A percentile compares a stretch with the other conserved stretches of the same genome.
These are phyloP conservation scores for Leptodermis oblonga DNA, from an alignment of 257 asterid genomes.

Conservation along the genomic window DNA sequence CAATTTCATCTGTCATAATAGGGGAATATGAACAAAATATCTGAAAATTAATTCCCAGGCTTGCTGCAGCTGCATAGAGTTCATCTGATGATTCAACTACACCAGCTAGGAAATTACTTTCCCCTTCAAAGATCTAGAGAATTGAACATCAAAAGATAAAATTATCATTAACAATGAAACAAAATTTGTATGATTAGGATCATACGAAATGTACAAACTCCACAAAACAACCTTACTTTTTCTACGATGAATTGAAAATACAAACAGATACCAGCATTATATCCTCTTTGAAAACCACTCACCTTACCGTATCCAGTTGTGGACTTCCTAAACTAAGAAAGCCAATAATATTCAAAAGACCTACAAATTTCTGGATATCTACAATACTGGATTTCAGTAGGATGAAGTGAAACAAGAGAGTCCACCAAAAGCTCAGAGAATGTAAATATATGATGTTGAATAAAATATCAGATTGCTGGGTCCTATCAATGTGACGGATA, in stretches of 20 bases:
- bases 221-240: not conserved
- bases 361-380: not conserved
- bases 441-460: not conserved
- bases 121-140: conserved; percentile 91
- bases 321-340: not conserved
- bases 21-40: conserved; percentile 72
- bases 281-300: not conserved
- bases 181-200: conserved; percentile 1
- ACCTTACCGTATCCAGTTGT: not conserved
- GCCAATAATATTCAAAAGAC: not conserved
- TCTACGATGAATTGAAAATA: not conserved
- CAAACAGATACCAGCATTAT: not conserved
- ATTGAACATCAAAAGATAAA: conserved; percentile 13
- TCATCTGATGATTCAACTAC: conserved; percentile 93
- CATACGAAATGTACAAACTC: not conserved
- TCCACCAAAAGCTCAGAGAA: not conserved
- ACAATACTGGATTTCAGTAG: not conserved
- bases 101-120: conserved; percentile 50
- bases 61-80: conserved; percentile 92
- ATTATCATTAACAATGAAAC: conserved; percentile 4
- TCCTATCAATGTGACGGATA: not conserved
- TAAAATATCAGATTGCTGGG: not conserved
- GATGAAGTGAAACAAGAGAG: conserved; percentile 1
- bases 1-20: conserved; percentile 76
- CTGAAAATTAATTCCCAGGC: conserved; percentile 84